Base-by-base conservation (phyloP, 768 basidiomycete species). In the Gymnopilus dilepis region DNA sequence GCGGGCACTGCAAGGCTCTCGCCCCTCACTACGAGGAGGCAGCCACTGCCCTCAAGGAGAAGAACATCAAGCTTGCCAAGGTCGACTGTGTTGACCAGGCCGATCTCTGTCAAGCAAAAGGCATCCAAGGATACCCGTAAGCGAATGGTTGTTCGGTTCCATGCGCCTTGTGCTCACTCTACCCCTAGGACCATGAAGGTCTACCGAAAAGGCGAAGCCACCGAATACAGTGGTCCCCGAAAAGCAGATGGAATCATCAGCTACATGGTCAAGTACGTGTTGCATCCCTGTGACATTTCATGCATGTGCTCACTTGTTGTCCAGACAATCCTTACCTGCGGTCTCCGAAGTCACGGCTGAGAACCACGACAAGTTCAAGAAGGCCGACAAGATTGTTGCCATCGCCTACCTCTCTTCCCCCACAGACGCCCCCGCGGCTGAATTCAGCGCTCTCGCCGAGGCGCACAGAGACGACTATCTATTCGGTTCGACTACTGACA, bases 41-140 rank as follows among this genome's bases (percentile, higher is more conserved):
- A 3, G 95, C 97, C 1, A 97, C 96, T 11, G 80, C 86, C 34
- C 88, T 99, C 75, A 97, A 97, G 80, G 90, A 89, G 65, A 92
- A 89, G 74, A 82, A 82, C 75, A 94, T 99, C 78, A 91, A 91
- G 74, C 77, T 99, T 56, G 95, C 95, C 66, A 97, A 98, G 73
- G 96, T 99, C 53, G 95, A 99, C 81, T 99, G 97, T 75, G 97
- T 97, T 45, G 95, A 93, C 65, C 83, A 99, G 70, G 86, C 90
- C 24, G 95, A 97, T 56, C 85, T 99, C 30, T 99, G 97, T 78
- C 89, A 92, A 72, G 70, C 84, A 52, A 89, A 95, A 60, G 95
- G 91, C 41, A 85, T 99, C 43, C 87, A 90, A 74, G 97, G 97
- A 15, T 99, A 99, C 80, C 95, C 95, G 95, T 95, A 69, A 70